Conservation (phyloP, 139 green algal species). For the Chlamydomonas incerta region DNA sequence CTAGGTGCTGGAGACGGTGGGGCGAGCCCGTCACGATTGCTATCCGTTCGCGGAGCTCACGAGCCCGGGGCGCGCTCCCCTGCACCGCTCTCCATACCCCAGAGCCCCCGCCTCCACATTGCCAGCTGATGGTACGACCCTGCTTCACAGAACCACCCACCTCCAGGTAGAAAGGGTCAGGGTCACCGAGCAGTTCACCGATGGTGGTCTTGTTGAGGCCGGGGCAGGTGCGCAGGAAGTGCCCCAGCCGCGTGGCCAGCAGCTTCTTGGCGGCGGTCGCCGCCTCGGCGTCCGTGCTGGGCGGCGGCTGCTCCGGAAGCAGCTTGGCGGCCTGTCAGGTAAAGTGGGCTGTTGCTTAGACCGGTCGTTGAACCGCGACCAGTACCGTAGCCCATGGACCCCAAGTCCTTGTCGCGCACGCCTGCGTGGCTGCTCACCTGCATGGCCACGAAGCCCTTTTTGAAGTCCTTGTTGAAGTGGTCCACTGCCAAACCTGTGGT, state of each 20-base stretch:
- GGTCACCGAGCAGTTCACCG: conserved; percentile 94
- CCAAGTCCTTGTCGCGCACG: too few species aligned
- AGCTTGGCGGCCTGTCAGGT: conserved; percentile 83
- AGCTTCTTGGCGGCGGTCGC: conserved; percentile 28
- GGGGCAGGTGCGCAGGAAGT: conserved; percentile 89
- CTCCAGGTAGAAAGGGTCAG: conserved; percentile 85
- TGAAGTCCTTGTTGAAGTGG: conserved; percentile 97
- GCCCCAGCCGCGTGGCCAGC: conserved; percentile 70
- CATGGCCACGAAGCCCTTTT: conserved; percentile 94
- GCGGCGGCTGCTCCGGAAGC: conserved; percentile 67
- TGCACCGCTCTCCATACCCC: background rate
- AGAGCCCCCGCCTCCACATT: too few species aligned
- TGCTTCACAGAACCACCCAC: background rate
- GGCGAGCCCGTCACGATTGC: too few species aligned
- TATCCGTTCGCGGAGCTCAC: too few species aligned
- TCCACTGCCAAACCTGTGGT: conserved; percentile 84
- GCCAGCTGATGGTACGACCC: too few species aligned
- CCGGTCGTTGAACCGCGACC: too few species aligned
- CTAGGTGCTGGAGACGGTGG: too few species aligned
- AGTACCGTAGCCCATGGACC: too few species aligned
- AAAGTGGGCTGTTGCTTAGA: too few species aligned
- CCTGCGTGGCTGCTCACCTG: conserved; percentile 54
- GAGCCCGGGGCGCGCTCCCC: too few species aligned
- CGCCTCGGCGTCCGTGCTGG: background rate
- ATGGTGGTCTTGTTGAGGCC: conserved; percentile 89